These are phyloP conservation scores for Aethionema arabicum DNA, from an alignment of 345 rosid species.

Conservation along the genomic window DNA sequence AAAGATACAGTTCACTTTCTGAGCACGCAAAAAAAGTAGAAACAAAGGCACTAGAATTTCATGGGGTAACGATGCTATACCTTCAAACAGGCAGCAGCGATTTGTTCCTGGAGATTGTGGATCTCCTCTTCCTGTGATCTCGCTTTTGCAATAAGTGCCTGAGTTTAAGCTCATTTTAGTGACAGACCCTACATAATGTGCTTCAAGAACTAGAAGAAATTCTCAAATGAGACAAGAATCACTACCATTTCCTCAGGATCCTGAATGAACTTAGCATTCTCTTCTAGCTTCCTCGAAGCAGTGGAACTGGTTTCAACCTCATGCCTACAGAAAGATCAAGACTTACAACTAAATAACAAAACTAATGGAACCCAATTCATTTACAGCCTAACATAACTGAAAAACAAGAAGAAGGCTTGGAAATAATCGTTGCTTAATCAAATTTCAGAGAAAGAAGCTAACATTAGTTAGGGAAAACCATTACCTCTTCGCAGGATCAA, in stretches of 20 bases:
- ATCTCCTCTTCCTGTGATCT: conserved; percentile 75
- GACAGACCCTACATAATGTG: conserved; percentile 20
- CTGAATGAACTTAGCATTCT: conserved; percentile 42
- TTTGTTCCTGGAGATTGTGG: conserved; percentile 70
- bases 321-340: conserved; percentile 37
- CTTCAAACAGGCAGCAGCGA: conserved; percentile 70
- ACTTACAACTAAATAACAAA: conserved; percentile 19
- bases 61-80: conserved; percentile 35
- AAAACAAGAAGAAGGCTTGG: too few species aligned
- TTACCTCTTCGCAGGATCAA: conserved; percentile 29
- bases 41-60: background rate
- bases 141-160: conserved; percentile 64
- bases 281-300: conserved; percentile 44
- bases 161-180: conserved; percentile 23
- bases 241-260: conserved; percentile 72
- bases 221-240: conserved; percentile 9
- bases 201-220: conserved; percentile 17
- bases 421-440: too few species aligned
- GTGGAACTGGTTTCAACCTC: conserved; percentile 40
- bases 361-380: too few species aligned
- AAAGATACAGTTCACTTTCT: conserved; percentile 23
- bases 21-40: conserved; percentile 20
- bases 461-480: background rate
- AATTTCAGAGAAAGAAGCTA: too few species aligned
- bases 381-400: too few species aligned